These are phyloP conservation scores for Phylloporus sp. DNA, from an alignment of 1,284 basidiomycete genomes.

Conservation along the genomic window DNA sequence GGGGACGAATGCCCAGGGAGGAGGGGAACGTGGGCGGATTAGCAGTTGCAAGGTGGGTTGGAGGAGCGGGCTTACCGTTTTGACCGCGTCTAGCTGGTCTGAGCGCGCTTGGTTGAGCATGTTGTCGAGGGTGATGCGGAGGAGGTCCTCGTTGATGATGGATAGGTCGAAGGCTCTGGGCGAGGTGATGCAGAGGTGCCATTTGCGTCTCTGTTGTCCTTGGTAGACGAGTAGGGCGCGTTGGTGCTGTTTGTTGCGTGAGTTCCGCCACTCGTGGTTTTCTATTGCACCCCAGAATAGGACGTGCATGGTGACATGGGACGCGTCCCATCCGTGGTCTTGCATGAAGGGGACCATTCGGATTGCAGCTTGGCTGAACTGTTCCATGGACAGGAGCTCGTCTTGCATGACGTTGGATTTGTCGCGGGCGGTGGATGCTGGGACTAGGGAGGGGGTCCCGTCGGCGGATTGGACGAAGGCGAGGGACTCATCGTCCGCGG, in stretches of 20 bases:
- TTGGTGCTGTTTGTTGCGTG: background rate
- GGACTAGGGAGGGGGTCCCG: background rate
- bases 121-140: background rate
- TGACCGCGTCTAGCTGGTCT: background rate
- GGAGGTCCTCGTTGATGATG: background rate
- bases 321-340: background rate
- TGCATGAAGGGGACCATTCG: background rate
- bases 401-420: background rate
- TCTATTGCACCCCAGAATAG: background rate
- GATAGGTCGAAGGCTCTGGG: background rate
- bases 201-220: background rate
- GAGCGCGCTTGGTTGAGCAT: background rate
- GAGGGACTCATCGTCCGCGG: background rate
- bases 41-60: no score
- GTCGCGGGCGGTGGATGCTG: background rate
- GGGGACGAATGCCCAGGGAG: no score
- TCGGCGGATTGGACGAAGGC: background rate
- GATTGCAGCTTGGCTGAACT: background rate
- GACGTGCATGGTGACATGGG: background rate
- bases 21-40: no score
- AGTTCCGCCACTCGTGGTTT: background rate
- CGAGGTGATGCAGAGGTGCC: background rate
- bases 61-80: background rate
- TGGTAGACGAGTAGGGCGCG: background rate
- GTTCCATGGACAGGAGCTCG: background rate